Evolutionary conservation across 768 basidiomycete genomes (phyloP), one percentile per base, ranked within the genome.

Genomic region (Guyanaporus albipodus): DNA sequence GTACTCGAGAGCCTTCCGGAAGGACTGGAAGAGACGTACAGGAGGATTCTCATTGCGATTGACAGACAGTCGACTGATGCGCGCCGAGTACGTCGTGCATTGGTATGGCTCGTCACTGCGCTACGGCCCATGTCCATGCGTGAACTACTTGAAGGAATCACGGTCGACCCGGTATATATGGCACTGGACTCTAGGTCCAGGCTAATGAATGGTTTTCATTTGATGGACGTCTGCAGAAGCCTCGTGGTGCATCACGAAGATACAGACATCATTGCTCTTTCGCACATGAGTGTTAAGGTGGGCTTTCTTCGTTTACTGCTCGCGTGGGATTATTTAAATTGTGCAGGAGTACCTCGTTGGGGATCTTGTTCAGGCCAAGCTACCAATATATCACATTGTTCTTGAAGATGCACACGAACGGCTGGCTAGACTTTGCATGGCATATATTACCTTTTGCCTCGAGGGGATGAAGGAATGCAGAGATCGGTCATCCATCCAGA

Each of bases 271-370:
- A 12, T 57, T 7, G 18, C 52, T 0, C 46, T 44, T 0, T 50
- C 56, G 19, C 56, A 54, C n/a, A 49, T 49, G 52, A 58, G 56
- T 33, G 42, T 58, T 10, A 57, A 49, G 38, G 56, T 58, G n/a
- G 37, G 38, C 8, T 15, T 4, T 2, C 10, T 31, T 3, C 29
- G n/a, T 31, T 31, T 15, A n/a, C n/a, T n/a, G n/a, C 14, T 31
- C 14, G 8, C 29, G 12, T 31, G 8, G 6, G 29, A 15, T 11
- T 6, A 2, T 11, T 31, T 8, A 31, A 14, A 37, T 14, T 6
- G 4, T 17, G 5, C 10, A 57, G 55, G 44, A 57, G 4, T 57
- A 57, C 29, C 55, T 57, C 0, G 1, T 49, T 0, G 55, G 52
- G 19, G 47, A 46, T 11, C 44, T 57, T 0, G 23, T 53, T 22